Percentiles rank a stretch among this genome's conserved stretches.
phyloP scores from a whole-genome alignment of 75 land plant species.

The Pseudotsuga menziesii region DNA sequence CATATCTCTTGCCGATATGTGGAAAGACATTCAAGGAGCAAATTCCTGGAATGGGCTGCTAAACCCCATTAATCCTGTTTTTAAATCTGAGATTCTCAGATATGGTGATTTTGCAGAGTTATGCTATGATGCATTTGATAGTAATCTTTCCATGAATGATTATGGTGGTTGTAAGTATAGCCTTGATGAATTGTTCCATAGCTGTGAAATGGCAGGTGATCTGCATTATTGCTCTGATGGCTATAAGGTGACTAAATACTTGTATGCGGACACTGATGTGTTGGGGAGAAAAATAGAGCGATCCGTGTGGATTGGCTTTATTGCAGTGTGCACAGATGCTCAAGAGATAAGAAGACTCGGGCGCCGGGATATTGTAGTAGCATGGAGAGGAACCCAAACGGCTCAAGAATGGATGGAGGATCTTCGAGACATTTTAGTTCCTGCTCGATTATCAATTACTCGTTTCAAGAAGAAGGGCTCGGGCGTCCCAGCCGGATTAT shows the following conservation, averaged over 20 bases:
- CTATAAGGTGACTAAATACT: neutral
- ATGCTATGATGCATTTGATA: constrained; percentile 12
- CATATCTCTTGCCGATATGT: neutral
- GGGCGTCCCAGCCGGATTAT: neutral
- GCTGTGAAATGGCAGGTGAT: no score
- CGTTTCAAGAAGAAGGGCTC: neutral
- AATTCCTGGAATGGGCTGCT: constrained; percentile 17
- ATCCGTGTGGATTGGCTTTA: neutral
- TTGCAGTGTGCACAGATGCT: neutral
- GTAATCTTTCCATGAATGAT: no score
- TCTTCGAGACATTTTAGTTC: neutral
- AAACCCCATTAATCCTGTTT: constrained; percentile 18
- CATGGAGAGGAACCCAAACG: constrained; percentile 33
- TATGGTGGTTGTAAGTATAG: neutral
- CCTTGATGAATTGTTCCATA: no score
- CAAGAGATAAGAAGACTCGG: constrained; percentile 22
- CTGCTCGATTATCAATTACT: neutral
- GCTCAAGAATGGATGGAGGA: constrained; percentile 1
- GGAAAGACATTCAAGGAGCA: constrained; percentile 5
- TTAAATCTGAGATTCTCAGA: constrained; percentile 21
- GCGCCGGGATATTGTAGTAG: constrained; percentile 26
- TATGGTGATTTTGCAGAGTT: constrained; percentile 26
- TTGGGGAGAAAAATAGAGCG: neutral
- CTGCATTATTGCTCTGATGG: neutral
- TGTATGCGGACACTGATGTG: neutral